These are phyloP conservation scores for Corrigiola litoralis DNA, from an alignment of 179 eudicot genomes.

Conservation along the genomic window DNA sequence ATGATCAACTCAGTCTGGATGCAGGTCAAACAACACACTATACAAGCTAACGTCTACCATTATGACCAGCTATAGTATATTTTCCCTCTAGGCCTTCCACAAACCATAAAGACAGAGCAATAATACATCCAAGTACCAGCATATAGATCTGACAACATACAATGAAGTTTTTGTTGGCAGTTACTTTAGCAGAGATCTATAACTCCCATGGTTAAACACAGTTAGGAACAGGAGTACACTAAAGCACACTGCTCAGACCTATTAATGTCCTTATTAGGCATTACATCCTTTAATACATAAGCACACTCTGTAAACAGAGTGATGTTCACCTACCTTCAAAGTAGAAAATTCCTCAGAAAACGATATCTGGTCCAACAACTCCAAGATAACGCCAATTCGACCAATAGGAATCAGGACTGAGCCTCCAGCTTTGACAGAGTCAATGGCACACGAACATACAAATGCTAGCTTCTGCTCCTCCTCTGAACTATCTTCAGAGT, in stretches of 20 bases:
- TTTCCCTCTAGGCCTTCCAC: not conserved
- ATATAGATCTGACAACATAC: not conserved
- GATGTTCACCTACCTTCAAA: conserved; percentile 44
- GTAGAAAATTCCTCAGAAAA: conserved; percentile 37
- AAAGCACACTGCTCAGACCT: not conserved
- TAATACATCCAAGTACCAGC: too few relatives aligned
- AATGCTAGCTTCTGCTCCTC: conserved; percentile 71
- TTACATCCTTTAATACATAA: not conserved
- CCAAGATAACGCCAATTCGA: conserved; percentile 62
- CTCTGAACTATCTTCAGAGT: conserved; percentile 49
- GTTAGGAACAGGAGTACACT: not conserved
- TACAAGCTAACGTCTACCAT: not conserved
- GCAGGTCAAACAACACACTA: not conserved
- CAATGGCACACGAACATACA: conserved; percentile 56
- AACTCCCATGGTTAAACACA: not conserved
- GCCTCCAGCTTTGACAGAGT: conserved; percentile 70
- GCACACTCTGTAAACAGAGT: not conserved
- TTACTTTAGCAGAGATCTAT: not conserved
- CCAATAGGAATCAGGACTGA: conserved; percentile 77
- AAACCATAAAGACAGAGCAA: too few relatives aligned
- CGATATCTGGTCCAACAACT: conserved; percentile 67
- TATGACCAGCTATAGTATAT: too few relatives aligned
- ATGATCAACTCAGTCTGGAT: not conserved
- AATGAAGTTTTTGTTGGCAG: not conserved
- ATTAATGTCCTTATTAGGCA: not conserved